Conservation (phyloP, 2,329 filamentous ascomycete species). For the Microsporum canis region DNA sequence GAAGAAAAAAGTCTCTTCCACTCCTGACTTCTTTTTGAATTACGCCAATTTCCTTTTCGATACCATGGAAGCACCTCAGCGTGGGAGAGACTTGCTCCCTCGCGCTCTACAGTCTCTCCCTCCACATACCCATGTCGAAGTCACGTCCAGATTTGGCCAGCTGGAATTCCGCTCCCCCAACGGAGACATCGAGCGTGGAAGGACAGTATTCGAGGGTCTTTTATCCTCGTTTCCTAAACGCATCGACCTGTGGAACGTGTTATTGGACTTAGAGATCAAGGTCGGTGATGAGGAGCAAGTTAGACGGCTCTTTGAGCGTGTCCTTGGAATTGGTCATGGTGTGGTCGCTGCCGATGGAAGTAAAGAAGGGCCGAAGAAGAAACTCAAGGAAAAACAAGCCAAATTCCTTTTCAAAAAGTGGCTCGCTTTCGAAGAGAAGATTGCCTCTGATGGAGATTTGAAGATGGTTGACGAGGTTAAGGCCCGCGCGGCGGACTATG, state of each 20-base stretch:
- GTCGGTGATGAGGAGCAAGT: conserved; percentile 51
- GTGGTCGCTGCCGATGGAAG: conserved; percentile 29
- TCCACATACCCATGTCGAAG: conserved; percentile 54
- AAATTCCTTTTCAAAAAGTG: conserved; percentile 85
- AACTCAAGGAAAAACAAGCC: conserved; percentile 70
- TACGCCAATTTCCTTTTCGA: conserved; percentile 89
- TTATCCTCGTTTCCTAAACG: conserved; percentile 78
- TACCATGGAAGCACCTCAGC: conserved; percentile 56
- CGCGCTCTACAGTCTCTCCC: conserved; percentile 78
- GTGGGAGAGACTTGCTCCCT: conserved; percentile 63
- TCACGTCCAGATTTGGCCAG: conserved; percentile 79
- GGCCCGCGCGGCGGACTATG: conserved; percentile 60
- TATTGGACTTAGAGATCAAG: conserved; percentile 70
- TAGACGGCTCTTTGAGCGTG: conserved; percentile 71
- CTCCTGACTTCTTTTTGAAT: conserved; percentile 78
- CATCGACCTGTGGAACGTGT: conserved; percentile 84
- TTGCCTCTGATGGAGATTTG: conserved; percentile 45
- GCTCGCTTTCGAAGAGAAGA: conserved; percentile 73
- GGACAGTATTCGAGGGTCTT: conserved; percentile 87
- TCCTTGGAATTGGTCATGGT: conserved; percentile 40
- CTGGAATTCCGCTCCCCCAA: conserved; percentile 78
- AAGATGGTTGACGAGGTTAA: conserved; percentile 61
- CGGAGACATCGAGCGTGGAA: conserved; percentile 78
- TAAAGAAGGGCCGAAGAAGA: conserved; percentile 42
- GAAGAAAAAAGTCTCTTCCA: conserved; percentile 81